Evolutionary conservation across 2,329 filamentous ascomycete genomes (phyloP), one percentile per base, ranked within the genome.

Genomic region (Cercospora citrullina): DNA sequence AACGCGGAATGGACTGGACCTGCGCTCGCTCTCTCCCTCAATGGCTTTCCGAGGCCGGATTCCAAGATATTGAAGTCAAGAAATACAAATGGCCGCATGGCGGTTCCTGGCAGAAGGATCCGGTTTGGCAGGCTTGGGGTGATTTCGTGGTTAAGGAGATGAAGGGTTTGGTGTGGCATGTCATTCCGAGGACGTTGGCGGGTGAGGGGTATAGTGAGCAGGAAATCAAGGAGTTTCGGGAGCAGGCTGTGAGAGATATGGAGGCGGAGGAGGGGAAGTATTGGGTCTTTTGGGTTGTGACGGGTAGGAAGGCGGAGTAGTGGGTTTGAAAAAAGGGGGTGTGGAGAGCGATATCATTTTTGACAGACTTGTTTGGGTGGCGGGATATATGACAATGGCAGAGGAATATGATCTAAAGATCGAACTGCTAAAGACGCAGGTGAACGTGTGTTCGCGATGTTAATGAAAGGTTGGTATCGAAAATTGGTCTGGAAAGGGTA

Each of bases 71-170:
- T 2, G 42, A 64, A 23, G 65, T 69, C 5, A 63, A 60, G 45
- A 67, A 68, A 33, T 74, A 71, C 28, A 62, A 63, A 33, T 73
- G 70, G 66, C 66, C 66, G 12, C 65, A 48, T 26, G 72, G 72
- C 2, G 61, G 65, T 8, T 23, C 21, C 16, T 64, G 65, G 61
- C 39, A 65, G 26, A 60, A 39, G n/a, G 65, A 61, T 48, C 18
- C 57, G 8, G 59, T 53, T 3, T 69, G 64, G 64, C 62, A 53
- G 48, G 66, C 63, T 10, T 68, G 65, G 45, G 68, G 68, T 8
- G 64, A 70, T 30, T 70, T 68, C 58, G 64, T 70, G 21, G 59
- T 45, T 4, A 31, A 45, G 4, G 51, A 66, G 8, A 64, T 68
- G 33, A 28, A 42, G 16, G 57, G 63, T 2, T 21, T 68, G 57